Percentiles rank a stretch among this genome's conserved stretches.
Evolutionary conservation across 164 flowering plant genomes (phyloP).

Genomic region (Warburgia ugandensis): DNA sequence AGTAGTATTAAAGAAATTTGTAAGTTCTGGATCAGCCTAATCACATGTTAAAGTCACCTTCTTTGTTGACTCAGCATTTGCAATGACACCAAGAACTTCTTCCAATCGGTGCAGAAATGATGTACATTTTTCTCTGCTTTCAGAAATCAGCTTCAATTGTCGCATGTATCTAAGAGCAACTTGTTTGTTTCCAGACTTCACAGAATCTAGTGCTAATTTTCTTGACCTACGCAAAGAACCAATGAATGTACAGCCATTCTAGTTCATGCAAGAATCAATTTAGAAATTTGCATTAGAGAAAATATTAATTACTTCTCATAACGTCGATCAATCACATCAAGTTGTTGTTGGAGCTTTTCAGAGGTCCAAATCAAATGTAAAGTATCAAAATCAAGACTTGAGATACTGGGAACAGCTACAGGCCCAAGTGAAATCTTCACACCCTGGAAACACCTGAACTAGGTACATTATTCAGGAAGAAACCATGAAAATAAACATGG

Average conservation of each 20-base stretch:
- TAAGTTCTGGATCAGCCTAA: background rate
- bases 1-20: too few relatives aligned
- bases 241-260: background rate
- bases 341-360: constrained; percentile 76
- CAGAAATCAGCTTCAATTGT: constrained; percentile 48
- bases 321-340: constrained; percentile 59
- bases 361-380: constrained; percentile 69
- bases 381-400: constrained; percentile 48
- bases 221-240: constrained; percentile 43
- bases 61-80: constrained; percentile 74
- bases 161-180: constrained; percentile 56
- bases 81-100: constrained; percentile 57
- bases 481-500: background rate
- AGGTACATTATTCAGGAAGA: background rate
- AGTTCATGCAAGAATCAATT: background rate
- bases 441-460: constrained; percentile 40
- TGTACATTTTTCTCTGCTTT: constrained; percentile 58
- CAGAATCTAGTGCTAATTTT: constrained; percentile 47
- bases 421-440: constrained; percentile 67
- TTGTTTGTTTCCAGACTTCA: constrained; percentile 54
- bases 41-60: constrained; percentile 31
- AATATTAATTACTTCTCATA: constrained; percentile 36
- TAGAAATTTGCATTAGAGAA: background rate
- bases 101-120: constrained; percentile 66
- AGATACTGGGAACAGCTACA: constrained; percentile 37